Base-by-base conservation (phyloP, 192 early-diverging fungal species). In the Phycomyces nitens region DNA sequence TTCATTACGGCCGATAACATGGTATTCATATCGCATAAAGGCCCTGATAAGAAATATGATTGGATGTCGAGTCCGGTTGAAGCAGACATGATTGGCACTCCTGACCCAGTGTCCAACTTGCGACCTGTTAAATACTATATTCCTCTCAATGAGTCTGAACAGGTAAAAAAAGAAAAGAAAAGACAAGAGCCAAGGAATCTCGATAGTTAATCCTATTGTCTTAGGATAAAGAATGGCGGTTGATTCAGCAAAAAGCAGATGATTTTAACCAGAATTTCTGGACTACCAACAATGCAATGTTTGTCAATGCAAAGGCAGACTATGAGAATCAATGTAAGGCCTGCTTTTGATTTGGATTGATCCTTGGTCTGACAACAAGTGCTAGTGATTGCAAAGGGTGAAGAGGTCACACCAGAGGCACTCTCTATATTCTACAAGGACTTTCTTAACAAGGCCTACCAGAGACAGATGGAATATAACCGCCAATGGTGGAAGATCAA, bases 391-490 rank as follows among this genome's bases (percentile, higher is more conserved):
- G 67, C 72, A 57, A 69, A 69, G 15, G 69, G 72, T 22, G 63
- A 76, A 44, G 52, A 67, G 41, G 76, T 76, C 9, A 83, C 81
- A 20, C 69, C 80, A 51, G 77, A 81, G 26, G 78, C 75, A 51
- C 55, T 84, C 11, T 84, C 83, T 1, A 27, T 80, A 39, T 84
- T 84, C 52, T 84, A 84, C 68, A 82, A 82, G 62, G 83, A 82
- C 34, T 84, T 82, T 62, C 53, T 84, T 34, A 76, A 82, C 53
- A 80, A 76, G 62, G 78, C 83, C 11, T 80, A 80, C 42, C 74
- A 75, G 12, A 65, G 83, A 54, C 83, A 84, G 66, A 82, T 80
- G 80, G 77, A 62, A n/a, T 84, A 84, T 47, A 84, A 84, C 50
- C 61, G 70, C 10, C 71, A 73, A 23, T 84, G 83, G 83, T 82